phyloP scores from a whole-genome alignment of 1,284 basidiomycete species.

The Cutaneotrichosporon arboriforme region DNA sequence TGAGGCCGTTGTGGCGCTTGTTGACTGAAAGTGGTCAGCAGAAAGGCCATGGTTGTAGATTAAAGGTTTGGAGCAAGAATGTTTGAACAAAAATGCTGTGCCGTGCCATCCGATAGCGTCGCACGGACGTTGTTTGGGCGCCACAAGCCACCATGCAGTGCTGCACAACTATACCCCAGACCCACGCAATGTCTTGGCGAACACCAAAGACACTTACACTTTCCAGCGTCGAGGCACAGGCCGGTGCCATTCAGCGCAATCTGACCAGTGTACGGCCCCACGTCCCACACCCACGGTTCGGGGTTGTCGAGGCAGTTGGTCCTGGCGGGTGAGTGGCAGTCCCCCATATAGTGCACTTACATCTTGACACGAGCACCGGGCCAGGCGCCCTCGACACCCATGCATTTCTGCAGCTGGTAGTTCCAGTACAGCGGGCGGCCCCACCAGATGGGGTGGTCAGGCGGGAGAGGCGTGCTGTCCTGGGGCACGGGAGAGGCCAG shows the following conservation, averaged over 20 bases:
- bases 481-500: too few relatives aligned
- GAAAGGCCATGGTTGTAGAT: too few relatives aligned
- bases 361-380: neutral
- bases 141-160: too few relatives aligned
- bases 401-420: neutral
- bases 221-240: slow-evolving; percentile 10
- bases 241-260: slow-evolving; percentile 2
- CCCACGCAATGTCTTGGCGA: too few relatives aligned
- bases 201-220: slow-evolving; percentile 5
- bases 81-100: too few relatives aligned
- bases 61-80: too few relatives aligned
- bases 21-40: too few relatives aligned
- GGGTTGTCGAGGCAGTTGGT: neutral
- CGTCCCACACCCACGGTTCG: slow-evolving; percentile 5
- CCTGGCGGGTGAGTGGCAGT: neutral
- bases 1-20: slow-evolving; percentile 1
- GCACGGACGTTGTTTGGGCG: too few relatives aligned
- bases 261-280: neutral
- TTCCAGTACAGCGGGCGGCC: slow-evolving; percentile 6
- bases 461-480: too few relatives aligned
- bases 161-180: too few relatives aligned
- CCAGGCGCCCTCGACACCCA: neutral
- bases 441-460: neutral
- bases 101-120: too few relatives aligned
- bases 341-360: neutral